Percentiles rank a stretch among this genome's conserved stretches.
Conservation (phyloP, 1,284 basidiomycete species). For the Flammula alnicola region DNA sequence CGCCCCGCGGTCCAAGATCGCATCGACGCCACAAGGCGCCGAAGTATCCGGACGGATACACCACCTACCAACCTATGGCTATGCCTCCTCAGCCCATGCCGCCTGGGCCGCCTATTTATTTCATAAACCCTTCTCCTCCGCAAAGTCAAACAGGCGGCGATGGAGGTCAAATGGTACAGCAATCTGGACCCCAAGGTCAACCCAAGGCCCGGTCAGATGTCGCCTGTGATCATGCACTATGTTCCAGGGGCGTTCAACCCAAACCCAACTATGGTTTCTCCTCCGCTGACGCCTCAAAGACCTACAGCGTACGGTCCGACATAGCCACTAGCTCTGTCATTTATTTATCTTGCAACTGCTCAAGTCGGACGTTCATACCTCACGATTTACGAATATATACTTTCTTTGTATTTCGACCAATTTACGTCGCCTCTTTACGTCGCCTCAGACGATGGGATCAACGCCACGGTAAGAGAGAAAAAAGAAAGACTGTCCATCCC, state of each 20-base stretch:
- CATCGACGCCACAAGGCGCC: conserved; percentile 18
- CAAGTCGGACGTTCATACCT: too few species aligned
- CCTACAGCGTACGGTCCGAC: not conserved
- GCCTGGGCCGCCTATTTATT: conserved; percentile 21
- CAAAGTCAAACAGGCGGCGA: conserved; percentile 21
- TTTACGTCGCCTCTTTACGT: too few species aligned
- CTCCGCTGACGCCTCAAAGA: conserved; percentile 22
- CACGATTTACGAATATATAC: too few species aligned
- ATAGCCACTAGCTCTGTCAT: not conserved
- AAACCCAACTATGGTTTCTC: conserved; percentile 19
- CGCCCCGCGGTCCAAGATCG: conserved; percentile 22
- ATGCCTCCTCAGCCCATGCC: conserved; percentile 22
- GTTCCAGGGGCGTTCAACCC: conserved; percentile 22
- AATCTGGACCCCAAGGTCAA: conserved; percentile 3
- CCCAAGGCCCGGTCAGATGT: conserved; percentile 21
- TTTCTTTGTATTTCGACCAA: too few species aligned
- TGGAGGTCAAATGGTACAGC: not conserved
- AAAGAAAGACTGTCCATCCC: not conserved
- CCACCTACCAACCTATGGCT: conserved; percentile 29
- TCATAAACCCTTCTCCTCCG: conserved; percentile 25
- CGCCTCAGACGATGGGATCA: too few species aligned
- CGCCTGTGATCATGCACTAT: conserved; percentile 27
- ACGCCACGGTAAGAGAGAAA: too few species aligned
- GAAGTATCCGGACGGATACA: conserved; percentile 26
- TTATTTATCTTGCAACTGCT: too few species aligned